phyloP scores from a whole-genome alignment of 768 basidiomycete genomes.

The Mycena epipterygia region DNA sequence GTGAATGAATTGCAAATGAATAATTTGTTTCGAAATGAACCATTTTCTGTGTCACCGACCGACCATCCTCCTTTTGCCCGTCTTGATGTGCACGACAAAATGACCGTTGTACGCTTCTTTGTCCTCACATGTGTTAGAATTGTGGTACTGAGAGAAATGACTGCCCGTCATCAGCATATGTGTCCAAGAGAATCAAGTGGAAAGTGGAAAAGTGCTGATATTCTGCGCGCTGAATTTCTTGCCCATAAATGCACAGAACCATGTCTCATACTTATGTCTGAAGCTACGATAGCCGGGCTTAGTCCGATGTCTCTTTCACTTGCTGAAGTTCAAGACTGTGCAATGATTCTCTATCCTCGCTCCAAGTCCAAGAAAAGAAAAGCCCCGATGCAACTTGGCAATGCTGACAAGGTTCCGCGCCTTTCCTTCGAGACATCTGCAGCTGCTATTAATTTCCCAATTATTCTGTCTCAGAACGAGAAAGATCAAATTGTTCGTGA shows the following conservation, averaged over 20 bases:
- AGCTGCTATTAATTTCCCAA: background rate
- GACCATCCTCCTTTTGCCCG: slow-evolving; percentile 2
- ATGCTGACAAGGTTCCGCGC: too few relatives aligned
- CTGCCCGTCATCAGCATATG: background rate
- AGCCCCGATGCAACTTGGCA: too few relatives aligned
- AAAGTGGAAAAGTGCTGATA: background rate
- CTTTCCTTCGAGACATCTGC: too few relatives aligned
- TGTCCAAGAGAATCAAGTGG: background rate
- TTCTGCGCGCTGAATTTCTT: background rate
- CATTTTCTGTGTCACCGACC: too few relatives aligned
- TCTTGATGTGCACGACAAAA: background rate
- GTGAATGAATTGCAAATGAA: too few relatives aligned
- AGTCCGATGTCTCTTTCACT: background rate
- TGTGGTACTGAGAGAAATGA: background rate
- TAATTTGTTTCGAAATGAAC: too few relatives aligned
- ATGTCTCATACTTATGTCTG: background rate
- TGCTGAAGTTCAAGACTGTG: background rate
- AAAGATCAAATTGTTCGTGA: too few relatives aligned
- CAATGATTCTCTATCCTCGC: background rate
- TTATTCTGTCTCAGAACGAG: too few relatives aligned
- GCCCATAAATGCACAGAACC: background rate
- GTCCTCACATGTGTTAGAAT: background rate
- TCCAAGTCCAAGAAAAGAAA: background rate
- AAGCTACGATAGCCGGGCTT: background rate
- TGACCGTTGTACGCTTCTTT: background rate